These are phyloP conservation scores for Globisporangium spiculum DNA, from an alignment of 352 stramenopile genomes.

Conservation along the genomic window DNA sequence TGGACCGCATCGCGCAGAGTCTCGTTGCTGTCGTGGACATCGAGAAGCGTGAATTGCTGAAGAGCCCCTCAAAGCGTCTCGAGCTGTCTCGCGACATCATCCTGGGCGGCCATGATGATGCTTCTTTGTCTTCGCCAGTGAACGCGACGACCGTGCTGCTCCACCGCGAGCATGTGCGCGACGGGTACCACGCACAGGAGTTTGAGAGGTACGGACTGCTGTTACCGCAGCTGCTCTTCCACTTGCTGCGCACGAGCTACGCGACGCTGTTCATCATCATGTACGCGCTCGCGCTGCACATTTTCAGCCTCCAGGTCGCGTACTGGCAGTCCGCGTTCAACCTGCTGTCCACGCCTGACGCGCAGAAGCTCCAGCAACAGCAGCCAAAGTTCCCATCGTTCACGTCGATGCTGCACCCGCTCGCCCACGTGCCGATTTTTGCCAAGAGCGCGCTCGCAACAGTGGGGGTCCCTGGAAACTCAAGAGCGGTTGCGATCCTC, in stretches of 20 bases:
- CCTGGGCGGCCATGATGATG: conserved; percentile 22
- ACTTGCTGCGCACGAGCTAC: conserved; percentile 46
- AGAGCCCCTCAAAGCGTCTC: conserved; percentile 36
- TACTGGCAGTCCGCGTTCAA: conserved; percentile 70
- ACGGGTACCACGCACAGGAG: conserved; percentile 51
- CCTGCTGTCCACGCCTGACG: conserved; percentile 27
- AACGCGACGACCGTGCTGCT: conserved; percentile 24
- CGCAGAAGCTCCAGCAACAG: conserved; percentile 16
- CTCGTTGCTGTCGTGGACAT: conserved; percentile 62
- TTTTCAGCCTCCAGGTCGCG: conserved; percentile 59
- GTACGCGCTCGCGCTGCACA: conserved; percentile 60
- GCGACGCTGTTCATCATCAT: conserved; percentile 55
- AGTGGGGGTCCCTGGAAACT: conserved; percentile 3
- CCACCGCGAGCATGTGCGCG: conserved; percentile 45
- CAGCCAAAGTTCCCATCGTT: conserved; percentile 48
- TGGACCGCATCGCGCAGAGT: conserved; percentile 59
- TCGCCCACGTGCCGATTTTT: conserved; percentile 35
- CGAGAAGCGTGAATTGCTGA: conserved; percentile 39
- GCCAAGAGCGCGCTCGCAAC: conserved; percentile 15
- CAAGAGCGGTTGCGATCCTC: background rate
- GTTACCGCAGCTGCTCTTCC: conserved; percentile 47
- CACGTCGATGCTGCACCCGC: conserved; percentile 53
- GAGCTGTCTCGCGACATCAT: conserved; percentile 41
- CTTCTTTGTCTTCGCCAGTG: background rate
- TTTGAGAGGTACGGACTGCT: conserved; percentile 41